Percentiles rank a stretch among this genome's conserved stretches.
Evolutionary conservation across 495 filamentous ascomycete species (phyloP).

Genomic region (Xylaria intraflava): DNA sequence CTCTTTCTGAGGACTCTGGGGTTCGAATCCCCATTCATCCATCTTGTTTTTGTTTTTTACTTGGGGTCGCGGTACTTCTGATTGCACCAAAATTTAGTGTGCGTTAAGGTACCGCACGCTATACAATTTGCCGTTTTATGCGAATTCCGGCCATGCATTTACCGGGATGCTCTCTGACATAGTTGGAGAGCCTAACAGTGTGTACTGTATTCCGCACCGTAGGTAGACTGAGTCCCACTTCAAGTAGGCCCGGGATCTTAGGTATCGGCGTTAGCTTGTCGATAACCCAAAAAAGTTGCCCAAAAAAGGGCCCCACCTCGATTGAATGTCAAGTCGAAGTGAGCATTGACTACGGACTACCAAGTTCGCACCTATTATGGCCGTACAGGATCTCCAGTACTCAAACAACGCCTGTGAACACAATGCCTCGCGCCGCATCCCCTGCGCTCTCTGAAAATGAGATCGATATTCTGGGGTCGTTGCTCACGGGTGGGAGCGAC

Average conservation of each 20-base stretch:
- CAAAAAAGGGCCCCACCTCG: not conserved
- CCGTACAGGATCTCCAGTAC: not conserved
- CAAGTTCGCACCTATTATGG: not conserved
- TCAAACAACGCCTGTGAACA: slow-evolving; percentile 6
- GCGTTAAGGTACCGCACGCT: no score
- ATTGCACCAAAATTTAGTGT: no score
- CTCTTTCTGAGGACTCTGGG: no score
- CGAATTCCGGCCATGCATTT: no score
- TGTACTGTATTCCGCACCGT: no score
- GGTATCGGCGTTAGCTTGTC: slow-evolving; percentile 1
- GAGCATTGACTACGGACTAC: not conserved
- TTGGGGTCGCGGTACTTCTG: no score
- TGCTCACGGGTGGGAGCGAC: slow-evolving; percentile 56
- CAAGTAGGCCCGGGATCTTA: slow-evolving; percentile 12
- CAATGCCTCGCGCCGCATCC: slow-evolving; percentile 56
- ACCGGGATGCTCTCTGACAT: not conserved
- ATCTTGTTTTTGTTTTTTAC: no score
- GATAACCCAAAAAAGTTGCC: slow-evolving; percentile 14
- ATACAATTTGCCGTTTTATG: no score
- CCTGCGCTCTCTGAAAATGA: slow-evolving; percentile 84
- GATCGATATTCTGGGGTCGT: slow-evolving; percentile 75
- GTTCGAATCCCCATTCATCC: no score
- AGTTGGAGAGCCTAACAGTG: no score
- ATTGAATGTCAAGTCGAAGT: not conserved
- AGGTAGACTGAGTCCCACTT: not conserved